Base-by-base conservation (phyloP, 176 grass and related monocot genomes). In the Raddia distichophylla region DNA sequence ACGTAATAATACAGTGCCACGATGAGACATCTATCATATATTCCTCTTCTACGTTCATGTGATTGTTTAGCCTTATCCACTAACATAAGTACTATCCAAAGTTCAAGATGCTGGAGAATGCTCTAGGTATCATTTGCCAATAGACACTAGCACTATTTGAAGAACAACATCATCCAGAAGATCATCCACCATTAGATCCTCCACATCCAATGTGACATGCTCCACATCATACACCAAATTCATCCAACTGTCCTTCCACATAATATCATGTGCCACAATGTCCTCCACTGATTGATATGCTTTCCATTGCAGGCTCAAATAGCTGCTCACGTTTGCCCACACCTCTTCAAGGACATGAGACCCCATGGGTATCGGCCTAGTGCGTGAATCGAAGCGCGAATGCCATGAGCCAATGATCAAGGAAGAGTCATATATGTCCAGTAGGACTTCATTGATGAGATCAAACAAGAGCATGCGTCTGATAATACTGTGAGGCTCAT, bases 391-490 rank as follows among this genome's bases (percentile, higher is more conserved):
- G 0, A 90, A 87, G 32, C 71, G 77, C 1, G 88, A 88, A 66
- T 92, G 78, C 88, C 78, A 89, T 2, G 80, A 86, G 16, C 83
- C 80, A 0, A 75, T 78, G 48, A 87, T 45, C 3, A 91, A 69
- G n/a, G 92, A 91, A 66, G 82, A 71, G 20, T 93, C 82, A 32
- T 95, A 93, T 49, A 90, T 89, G 3, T 91, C 80, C 66, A 95
- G 8, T 20, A 98, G 86, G 70, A 92, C 89, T 60, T 98, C 92
- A 18, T 98, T 95, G 77, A 95, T 93, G 62, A 95, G 87, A 88
- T 98, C 92, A 73, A 95, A 98, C 53, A 98, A 80, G 72, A 95
- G 95, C 88, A 98, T 90, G 77, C 84, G 90, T 67, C 88, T 91
- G 4, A 80, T 79, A 63, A 72, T 77, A 10, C 54, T 89, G 11